These are phyloP conservation scores for Fusarium mundagurra DNA, from an alignment of 2,329 filamentous ascomycete species.

Conservation along the genomic window DNA sequence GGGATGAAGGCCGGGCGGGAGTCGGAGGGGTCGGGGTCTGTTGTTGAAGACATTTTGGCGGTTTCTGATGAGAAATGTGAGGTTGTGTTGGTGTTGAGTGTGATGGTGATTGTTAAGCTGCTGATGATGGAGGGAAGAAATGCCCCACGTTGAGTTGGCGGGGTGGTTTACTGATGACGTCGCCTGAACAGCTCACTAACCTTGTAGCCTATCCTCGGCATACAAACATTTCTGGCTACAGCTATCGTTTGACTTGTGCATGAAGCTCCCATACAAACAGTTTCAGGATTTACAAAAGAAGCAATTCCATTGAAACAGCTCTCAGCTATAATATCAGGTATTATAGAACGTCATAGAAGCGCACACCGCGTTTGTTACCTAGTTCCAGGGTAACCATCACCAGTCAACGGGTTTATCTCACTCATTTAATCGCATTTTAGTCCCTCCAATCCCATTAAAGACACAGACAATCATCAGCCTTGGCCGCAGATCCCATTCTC, in stretches of 20 bases:
- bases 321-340: background rate
- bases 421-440: background rate
- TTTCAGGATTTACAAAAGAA: background rate
- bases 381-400: constrained; percentile 6
- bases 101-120: background rate
- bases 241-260: background rate
- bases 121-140: background rate
- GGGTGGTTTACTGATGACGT: constrained; percentile 25
- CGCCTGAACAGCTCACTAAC: background rate
- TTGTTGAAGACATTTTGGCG: constrained; percentile 46
- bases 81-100: background rate
- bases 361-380: too few species aligned
- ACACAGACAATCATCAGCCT: background rate
- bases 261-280: background rate
- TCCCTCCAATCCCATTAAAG: constrained; percentile 11
- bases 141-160: constrained; percentile 20
- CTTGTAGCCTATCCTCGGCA: background rate
- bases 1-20: constrained; percentile 63
- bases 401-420: background rate
- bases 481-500: background rate
- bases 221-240: background rate
- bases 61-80: background rate
- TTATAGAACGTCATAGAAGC: background rate
- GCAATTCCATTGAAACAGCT: background rate
- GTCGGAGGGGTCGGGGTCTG: constrained; percentile 53